Base-by-base conservation (phyloP, 2,329 filamentous ascomycete genomes). In the Helminthosporium solani region DNA sequence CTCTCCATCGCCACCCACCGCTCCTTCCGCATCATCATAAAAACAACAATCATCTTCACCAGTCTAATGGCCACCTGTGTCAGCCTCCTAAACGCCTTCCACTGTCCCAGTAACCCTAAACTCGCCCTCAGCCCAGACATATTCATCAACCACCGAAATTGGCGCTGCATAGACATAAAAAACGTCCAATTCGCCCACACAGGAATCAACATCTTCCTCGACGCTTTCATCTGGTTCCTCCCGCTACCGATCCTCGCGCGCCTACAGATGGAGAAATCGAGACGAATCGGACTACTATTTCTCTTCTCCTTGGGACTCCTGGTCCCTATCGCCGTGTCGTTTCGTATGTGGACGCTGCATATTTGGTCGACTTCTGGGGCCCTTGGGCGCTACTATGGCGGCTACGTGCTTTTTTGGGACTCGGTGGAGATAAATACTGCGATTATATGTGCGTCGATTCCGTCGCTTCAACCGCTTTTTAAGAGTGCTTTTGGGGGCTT, bases 391-490 rank as follows among this genome's bases (percentile, higher is more conserved):
- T 61, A 63, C 28, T 57, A 60, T 15, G 57, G 58, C 1, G 58
- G 47, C 28, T 61, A 64, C 39, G 46, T 62, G 7, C 40, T 61
- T 1, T 58, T 63, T 42, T 61, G 55, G 58, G 49, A 55, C 12
- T 56, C 59, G 28, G 53, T 64, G 21, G 59, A 64, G 30, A 48
- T 62, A 40, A 62, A 64, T 31, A 61, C 56, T 2, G 59, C 54
- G 1, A 62, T 64, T 8, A 52, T 61, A 7, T 61, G 56, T 38
- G 57, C 60, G 3, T 60, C 56, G 1, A 51, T 46, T 2, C 60
- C 60, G 14, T 60, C 55, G 9, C 45, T 62, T 1, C 58, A 64
- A 31, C 58, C 58, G 3, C 44, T 61, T 5, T 43, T 60, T 42
- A 50, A 52, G 33, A 42, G 43, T 18, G 31, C 54, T 11, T 56